Conservation (phyloP, 208 protist genomes). For the Spironucleus salmonicida region DNA sequence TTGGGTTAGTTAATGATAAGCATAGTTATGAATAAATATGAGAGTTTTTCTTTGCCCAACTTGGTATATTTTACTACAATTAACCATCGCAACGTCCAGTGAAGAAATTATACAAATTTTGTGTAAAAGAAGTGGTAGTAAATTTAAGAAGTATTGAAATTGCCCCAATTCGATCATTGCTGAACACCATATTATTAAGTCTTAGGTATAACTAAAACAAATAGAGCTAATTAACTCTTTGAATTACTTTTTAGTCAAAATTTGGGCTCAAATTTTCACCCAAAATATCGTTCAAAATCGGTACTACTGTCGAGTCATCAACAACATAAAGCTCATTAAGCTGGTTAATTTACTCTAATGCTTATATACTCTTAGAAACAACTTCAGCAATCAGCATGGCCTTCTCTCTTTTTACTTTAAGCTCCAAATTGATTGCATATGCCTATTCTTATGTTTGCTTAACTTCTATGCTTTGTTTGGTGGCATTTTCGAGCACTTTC, state of each 20-base stretch:
- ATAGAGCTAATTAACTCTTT: too few relatives aligned
- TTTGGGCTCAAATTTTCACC: too few relatives aligned
- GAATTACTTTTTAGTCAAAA: too few relatives aligned
- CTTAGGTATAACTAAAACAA: too few relatives aligned
- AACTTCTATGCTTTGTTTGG: background rate
- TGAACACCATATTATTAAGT: background rate
- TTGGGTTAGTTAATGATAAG: too few relatives aligned
- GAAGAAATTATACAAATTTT: too few relatives aligned
- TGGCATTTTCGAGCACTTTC: background rate
- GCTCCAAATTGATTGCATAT: conserved; percentile 12
- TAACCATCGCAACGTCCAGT: too few relatives aligned
- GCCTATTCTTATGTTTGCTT: background rate
- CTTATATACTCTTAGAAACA: background rate
- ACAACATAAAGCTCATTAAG: background rate
- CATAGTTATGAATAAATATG: too few relatives aligned
- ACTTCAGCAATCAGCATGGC: background rate
- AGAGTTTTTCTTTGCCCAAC: too few relatives aligned
- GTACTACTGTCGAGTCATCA: background rate
- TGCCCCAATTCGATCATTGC: background rate
- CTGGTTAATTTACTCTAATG: background rate
- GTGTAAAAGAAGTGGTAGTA: too few relatives aligned
- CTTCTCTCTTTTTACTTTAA: background rate
- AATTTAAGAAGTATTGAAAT: background rate
- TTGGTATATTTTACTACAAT: too few relatives aligned
- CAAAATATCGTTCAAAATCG: background rate